Conservation (phyloP, 2,329 filamentous ascomycete genomes). For the Colletotrichum spinosum region DNA sequence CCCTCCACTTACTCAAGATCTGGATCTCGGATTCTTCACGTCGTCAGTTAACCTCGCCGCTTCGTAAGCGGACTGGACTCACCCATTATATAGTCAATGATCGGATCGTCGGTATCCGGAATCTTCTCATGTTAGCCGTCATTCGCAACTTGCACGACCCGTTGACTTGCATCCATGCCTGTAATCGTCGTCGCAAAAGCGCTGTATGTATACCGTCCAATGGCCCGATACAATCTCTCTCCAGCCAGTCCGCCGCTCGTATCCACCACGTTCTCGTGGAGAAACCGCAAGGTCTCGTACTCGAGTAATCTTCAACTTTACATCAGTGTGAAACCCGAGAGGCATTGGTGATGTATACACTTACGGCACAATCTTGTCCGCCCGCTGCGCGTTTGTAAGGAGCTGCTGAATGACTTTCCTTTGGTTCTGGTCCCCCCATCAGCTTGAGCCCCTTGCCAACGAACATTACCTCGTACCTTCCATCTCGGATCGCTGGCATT, state of each 20-base stretch:
- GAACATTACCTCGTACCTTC: not conserved
- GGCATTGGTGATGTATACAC: not conserved
- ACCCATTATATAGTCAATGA: slow-evolving; percentile 4
- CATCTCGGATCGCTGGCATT: slow-evolving; percentile 17
- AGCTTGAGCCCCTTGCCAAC: not conserved
- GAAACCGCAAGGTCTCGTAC: slow-evolving; percentile 14
- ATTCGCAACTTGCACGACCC: not conserved
- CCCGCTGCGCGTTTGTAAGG: slow-evolving; percentile 7
- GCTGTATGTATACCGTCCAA: slow-evolving; percentile 15
- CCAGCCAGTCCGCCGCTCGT: not conserved
- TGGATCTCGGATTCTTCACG: slow-evolving; percentile 10
- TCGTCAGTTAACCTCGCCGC: not conserved
- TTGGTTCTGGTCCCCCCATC: not conserved
- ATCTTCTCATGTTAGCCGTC: not conserved
- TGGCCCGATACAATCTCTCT: not conserved
- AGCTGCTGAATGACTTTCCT: slow-evolving; percentile 18
- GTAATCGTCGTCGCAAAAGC: not conserved
- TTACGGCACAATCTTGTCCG: slow-evolving; percentile 18
- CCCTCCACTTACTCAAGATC: slow-evolving; percentile 4
- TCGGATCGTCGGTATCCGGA: not conserved
- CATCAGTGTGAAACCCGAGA: no score
- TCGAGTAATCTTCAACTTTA: not conserved
- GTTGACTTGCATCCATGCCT: slow-evolving; percentile 6
- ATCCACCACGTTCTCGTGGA: not conserved
- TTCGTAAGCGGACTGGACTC: not conserved